Evolutionary conservation across 257 asterid genomes (phyloP).

Genomic region (Nemophila menziesii): DNA sequence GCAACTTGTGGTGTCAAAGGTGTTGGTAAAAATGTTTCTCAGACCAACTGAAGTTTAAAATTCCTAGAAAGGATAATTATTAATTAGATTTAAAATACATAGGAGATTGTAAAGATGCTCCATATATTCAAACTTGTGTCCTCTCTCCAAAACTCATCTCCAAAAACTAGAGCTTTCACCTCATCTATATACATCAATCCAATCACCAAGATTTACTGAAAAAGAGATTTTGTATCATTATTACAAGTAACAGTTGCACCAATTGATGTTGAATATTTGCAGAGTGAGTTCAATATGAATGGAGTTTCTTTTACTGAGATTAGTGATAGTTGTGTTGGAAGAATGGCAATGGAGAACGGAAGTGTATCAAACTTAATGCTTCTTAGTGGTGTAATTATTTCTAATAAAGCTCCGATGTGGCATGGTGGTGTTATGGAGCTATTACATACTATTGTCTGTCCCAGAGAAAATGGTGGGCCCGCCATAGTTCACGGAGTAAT

Average conservation of each 20-base stretch:
- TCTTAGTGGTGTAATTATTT: constrained; percentile 70
- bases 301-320: constrained; percentile 46
- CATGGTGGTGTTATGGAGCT: constrained; percentile 59
- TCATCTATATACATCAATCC: constrained; percentile 4
- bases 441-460: constrained; percentile 54
- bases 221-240: constrained; percentile 18
- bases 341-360: constrained; percentile 50
- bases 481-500: constrained; percentile 53
- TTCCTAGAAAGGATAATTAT: too few species aligned
- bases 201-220: constrained; percentile 6
- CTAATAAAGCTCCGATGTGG: constrained; percentile 73
- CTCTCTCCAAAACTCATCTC: constrained; percentile 12
- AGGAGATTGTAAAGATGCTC: too few species aligned
- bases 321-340: constrained; percentile 32
- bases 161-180: constrained; percentile 6
- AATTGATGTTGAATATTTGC: constrained; percentile 20
- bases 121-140: constrained; percentile 10
- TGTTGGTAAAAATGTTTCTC: too few species aligned
- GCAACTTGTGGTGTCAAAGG: too few species aligned
- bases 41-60: too few species aligned
- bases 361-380: constrained; percentile 53
- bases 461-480: constrained; percentile 13
- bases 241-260: constrained; percentile 23
- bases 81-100: too few species aligned
- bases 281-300: constrained; percentile 25